phyloP scores from a whole-genome alignment of 2,329 filamentous ascomycete genomes.

The Aspergillus ruber region DNA sequence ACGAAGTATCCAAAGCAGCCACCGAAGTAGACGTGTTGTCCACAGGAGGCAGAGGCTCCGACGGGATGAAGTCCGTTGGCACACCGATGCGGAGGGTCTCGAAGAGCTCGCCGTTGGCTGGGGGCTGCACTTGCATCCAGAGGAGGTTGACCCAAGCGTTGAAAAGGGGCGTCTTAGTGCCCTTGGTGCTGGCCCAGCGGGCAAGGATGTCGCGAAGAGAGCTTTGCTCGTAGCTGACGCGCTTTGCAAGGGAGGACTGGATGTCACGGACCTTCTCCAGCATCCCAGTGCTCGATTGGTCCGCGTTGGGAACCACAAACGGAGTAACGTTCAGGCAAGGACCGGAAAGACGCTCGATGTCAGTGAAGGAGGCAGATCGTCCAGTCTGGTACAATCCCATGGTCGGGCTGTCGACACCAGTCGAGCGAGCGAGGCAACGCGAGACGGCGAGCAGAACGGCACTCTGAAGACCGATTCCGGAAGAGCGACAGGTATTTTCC shows the following conservation, averaged over 20 bases:
- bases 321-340: constrained; percentile 29
- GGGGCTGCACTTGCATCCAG: constrained; percentile 15
- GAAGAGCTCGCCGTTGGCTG: constrained; percentile 11
- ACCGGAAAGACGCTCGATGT: constrained; percentile 19
- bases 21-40: constrained; percentile 13
- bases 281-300: not conserved
- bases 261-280: constrained; percentile 11
- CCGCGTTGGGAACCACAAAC: constrained; percentile 10
- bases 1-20: constrained; percentile 16
- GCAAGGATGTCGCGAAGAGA: constrained; percentile 18
- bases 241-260: constrained; percentile 19
- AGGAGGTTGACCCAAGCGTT: constrained; percentile 29
- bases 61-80: constrained; percentile 21
- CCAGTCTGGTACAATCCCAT: constrained; percentile 29
- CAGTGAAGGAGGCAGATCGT: constrained; percentile 21
- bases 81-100: constrained; percentile 18
- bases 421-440: constrained; percentile 17
- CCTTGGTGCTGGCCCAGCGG: constrained; percentile 9
- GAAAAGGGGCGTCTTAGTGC: constrained; percentile 14
- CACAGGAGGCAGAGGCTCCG: constrained; percentile 4
- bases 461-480: constrained; percentile 19
- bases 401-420: constrained; percentile 13
- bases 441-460: constrained; percentile 24
- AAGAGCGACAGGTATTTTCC: constrained; percentile 13
- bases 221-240: constrained; percentile 24